Evolutionary conservation across 1,284 basidiomycete species (phyloP), one percentile per base, ranked within the genome.

Genomic region (Ceraceosorus guamensis): DNA sequence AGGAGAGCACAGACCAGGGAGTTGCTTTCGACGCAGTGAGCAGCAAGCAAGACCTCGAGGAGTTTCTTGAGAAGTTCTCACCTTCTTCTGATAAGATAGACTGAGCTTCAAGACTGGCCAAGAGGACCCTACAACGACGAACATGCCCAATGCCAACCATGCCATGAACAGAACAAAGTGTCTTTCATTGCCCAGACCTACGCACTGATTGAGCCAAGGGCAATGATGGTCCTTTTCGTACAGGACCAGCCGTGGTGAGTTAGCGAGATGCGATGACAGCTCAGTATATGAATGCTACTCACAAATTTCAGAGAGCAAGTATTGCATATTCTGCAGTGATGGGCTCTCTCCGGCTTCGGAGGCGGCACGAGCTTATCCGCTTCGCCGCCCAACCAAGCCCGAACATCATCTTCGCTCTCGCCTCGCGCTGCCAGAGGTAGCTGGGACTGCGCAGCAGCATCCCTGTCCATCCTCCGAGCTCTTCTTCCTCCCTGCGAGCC

Each of bases 101-200:
- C 48, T 53, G 14, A 4, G 14, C 31, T 39, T 48, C 48, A 59
- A 54, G 13, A 66, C 52, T 1, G 43, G 48, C 44, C 53, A 69
- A 0, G 70, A 66, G 1, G 63, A 46, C 4, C 33, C 47, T n/a
- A 64, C 35, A 4, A 73, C 66, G 7, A 71, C 57, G n/a, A 46
- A 55, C 11, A 63, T 68, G 1, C 69, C 72, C 18, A 73, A 52
- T 8, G 62, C 55, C 33, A 73, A 59, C 66, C 68, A 75, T 5
- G 59, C 88, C 89, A 97, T 87, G 82, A 97, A 98, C 37, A 97
- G 80, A 35, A 95, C 82, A 70, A 98, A 98, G 78, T 97, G 90
- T 0, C 93, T 84, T 76, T 97, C 92, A 73, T 98, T 98, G 74
- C 93, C 82, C 6, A 97, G 76, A 2, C 95, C 93, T 30, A 98